phyloP scores from a whole-genome alignment of 805 yeast species.

The Lipomyces mesembrius region DNA sequence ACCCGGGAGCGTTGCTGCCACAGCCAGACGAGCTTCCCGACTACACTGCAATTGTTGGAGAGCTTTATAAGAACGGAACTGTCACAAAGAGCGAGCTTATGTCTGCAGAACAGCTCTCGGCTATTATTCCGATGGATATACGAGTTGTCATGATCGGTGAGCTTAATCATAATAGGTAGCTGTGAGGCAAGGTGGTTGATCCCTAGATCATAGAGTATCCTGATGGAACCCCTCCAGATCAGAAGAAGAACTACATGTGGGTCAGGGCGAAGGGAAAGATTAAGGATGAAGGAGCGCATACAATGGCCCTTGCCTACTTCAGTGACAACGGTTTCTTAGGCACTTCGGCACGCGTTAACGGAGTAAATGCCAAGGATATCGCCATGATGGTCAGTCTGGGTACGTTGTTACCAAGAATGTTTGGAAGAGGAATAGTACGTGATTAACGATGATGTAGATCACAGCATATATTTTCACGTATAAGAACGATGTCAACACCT shows the following conservation, averaged over 20 bases:
- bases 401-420: background rate
- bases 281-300: slow-evolving; percentile 28
- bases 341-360: slow-evolving; percentile 34
- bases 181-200: slow-evolving; percentile 8
- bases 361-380: slow-evolving; percentile 8
- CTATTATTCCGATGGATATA: slow-evolving; percentile 15
- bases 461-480: slow-evolving; percentile 37
- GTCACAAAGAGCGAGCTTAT: slow-evolving; percentile 6
- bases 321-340: slow-evolving; percentile 37
- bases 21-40: slow-evolving; percentile 19
- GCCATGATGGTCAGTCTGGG: slow-evolving; percentile 38
- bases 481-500: background rate
- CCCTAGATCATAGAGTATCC: slow-evolving; percentile 17
- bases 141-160: slow-evolving; percentile 7
- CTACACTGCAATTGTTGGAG: background rate
- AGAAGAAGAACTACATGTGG: slow-evolving; percentile 30
- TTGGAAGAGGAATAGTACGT: background rate
- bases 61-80: slow-evolving; percentile 8
- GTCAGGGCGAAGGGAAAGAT: slow-evolving; percentile 32
- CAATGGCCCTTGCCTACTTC: slow-evolving; percentile 39
- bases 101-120: slow-evolving; percentile 2
- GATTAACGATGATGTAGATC: slow-evolving; percentile 21
- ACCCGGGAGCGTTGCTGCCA: slow-evolving; percentile 31
- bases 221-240: slow-evolving; percentile 17
- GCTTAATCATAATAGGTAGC: background rate